Evolutionary conservation across 352 stramenopile species (phyloP), one percentile per base, ranked within the genome.

Genomic region (Globisporangium middletonii): DNA sequence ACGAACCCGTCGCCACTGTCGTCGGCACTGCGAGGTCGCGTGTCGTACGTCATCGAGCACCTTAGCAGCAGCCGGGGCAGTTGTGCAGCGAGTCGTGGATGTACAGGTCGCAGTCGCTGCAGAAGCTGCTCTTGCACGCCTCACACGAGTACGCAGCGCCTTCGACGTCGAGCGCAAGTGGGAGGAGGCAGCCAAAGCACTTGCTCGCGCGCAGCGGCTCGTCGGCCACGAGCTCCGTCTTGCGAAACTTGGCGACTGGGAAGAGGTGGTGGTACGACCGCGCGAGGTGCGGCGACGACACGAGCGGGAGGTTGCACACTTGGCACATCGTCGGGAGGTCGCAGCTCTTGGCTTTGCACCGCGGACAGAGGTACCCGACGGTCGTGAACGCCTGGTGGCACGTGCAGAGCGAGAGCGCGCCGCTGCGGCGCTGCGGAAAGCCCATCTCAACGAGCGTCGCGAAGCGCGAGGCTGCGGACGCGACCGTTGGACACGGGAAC

Each of bases 211-310:
- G 50, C 43, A 79, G 57, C 9, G 55, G 38, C 6, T 45, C 55
- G 50, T 48, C 56, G 9, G 73, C 66, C 49, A 69, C 51, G 42
- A 88, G 50, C 16, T 72, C 66, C 11, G 68, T 78, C 68, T 96
- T 92, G 15, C 85, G 65, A 73, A 98, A 99, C 49, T 94, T 95
- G 51, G 83, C 75, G 9, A 99, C 91, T 3, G 96, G 96, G 65
- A 99, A 99, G 53, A 99, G 82, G 73, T 99, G 97, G 71, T 99
- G 97, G 77, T 99, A 99, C 6, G 91, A 98, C 23, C 96, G 79
- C 59, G 96, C 96, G 16, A 99, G 80, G 67, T 99, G 96, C n/a
- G 96, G 94, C 43, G 95, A 97, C 54, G 97, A 91, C 35, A 94
- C 95, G n/a, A 99, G 77, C 60, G 97, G 92, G 53, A 99, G 68